These are phyloP conservation scores for Dimargaris cristalligena DNA, from an alignment of 192 early-diverging fungal species.

Conservation along the genomic window DNA sequence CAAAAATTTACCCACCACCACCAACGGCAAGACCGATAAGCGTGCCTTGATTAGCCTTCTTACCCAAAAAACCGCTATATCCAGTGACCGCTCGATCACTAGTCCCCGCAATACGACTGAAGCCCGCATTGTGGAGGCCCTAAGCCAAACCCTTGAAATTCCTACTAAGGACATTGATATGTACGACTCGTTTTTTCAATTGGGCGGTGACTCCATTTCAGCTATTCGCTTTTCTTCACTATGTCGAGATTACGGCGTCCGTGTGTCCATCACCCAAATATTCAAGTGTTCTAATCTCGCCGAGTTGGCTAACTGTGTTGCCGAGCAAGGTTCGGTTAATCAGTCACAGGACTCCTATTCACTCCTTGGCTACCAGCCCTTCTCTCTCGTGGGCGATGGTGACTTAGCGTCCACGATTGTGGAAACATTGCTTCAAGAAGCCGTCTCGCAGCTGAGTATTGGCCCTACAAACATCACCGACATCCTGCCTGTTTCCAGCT, in stretches of 20 bases:
- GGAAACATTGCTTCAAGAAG: too few relatives aligned
- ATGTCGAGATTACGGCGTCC: neutral
- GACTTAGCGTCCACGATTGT: too few relatives aligned
- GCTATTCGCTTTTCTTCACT: neutral
- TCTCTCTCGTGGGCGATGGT: too few relatives aligned
- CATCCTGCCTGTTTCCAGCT: neutral
- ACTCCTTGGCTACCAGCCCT: too few relatives aligned
- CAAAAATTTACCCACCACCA: neutral
- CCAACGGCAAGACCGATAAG: constrained; percentile 5
- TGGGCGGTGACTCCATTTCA: constrained; percentile 9
- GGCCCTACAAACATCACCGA: neutral
- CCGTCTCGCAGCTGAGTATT: too few relatives aligned
- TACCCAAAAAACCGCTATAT: neutral
- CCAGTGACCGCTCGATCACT: neutral
- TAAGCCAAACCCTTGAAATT: neutral
- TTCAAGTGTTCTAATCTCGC: neutral
- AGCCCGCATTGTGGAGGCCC: neutral
- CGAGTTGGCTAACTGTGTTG: neutral
- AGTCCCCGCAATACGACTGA: neutral
- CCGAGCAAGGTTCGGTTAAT: too few relatives aligned
- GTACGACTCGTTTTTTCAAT: neutral
- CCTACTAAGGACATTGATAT: neutral
- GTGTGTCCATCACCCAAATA: neutral
- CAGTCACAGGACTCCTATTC: too few relatives aligned
- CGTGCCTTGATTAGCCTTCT: neutral